Base-by-base conservation (phyloP, 345 rosid species). In the Gossypium raimondii region DNA sequence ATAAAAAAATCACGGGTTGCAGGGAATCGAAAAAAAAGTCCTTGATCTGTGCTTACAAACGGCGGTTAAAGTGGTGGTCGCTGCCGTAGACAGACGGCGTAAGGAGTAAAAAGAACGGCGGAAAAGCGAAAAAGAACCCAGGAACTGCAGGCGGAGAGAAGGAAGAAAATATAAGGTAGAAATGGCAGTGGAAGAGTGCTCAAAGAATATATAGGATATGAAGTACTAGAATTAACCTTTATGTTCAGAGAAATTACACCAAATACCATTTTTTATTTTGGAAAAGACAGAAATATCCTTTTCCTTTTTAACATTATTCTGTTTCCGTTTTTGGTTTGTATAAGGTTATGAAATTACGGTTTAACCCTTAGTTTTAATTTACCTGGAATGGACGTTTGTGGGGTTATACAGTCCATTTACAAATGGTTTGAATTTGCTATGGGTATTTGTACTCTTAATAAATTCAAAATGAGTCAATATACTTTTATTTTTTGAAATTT, bases 251-350 rank as follows among this genome's bases (percentile, higher is more conserved):
- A 11, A 63, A 80, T 51, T 70, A 67, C 9, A 55, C 1, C 18
- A 12, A 47, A 43, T 73, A 77, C 82, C 86, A 78, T 66, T 18
- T 1, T 3, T 6, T 11, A 0, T 1, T 2, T 10, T 1, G 0
- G 38, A 4, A 75, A 80, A 66, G 81, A 60, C 85, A 10, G 18
- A 61, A 71, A 12, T 80, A 10, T 14, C 77, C 79, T 61, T 13
- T 7, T 1, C 13, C 9, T 1, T 22, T 70, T 53, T 44, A 11
- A 3, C 4, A 20, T 12, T 20, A 65, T 18, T 43, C 18, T 38
- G 4, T 12, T 0, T 9, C 41, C 2, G 57, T 34, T 34, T 1
- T 47, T 48, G 12, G 2, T 47, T 2, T 20, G 27, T 2, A 2
- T 70, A 17, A 24, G 24, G 43, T 70, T 34, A 38, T 3, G 1